A percentile compares a stretch with the other conserved stretches of the same genome.
These are phyloP conservation scores for Gaeumannomyces sp. DNA, from an alignment of 2,329 filamentous ascomycete species.

Conservation along the genomic window DNA sequence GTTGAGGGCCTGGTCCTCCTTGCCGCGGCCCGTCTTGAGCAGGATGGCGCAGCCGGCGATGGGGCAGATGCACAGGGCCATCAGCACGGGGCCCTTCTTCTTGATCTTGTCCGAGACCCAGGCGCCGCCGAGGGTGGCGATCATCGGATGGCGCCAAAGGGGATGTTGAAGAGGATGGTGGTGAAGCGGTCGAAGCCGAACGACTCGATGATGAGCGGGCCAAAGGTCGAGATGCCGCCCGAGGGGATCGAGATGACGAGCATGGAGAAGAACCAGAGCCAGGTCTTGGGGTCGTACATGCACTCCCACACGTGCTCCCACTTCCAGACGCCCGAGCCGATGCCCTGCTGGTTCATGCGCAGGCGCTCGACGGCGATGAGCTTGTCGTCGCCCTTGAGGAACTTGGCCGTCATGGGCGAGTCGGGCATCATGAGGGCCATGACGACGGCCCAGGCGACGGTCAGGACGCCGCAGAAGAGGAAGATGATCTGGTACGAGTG, in stretches of 20 bases:
- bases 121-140: constrained; percentile 49
- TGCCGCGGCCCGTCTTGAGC: constrained; percentile 33
- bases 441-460: constrained; percentile 37
- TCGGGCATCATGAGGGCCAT: constrained; percentile 44
- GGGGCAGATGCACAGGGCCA: constrained; percentile 20
- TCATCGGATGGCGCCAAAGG: constrained; percentile 47
- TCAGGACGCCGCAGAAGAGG: constrained; percentile 45
- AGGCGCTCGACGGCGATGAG: constrained; percentile 48
- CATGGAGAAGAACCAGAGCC: constrained; percentile 50
- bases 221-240: constrained; percentile 48
- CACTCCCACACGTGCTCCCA: constrained; percentile 47
- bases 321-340: constrained; percentile 45
- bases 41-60: constrained; percentile 23
- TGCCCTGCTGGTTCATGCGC: constrained; percentile 48
- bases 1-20: constrained; percentile 51
- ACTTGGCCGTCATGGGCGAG: constrained; percentile 43
- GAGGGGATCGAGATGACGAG: constrained; percentile 50
- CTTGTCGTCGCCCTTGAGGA: constrained; percentile 44
- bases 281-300: constrained; percentile 51
- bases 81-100: constrained; percentile 45
- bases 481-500: constrained; percentile 43
- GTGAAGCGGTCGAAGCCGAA: constrained; percentile 45
- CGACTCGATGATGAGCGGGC: constrained; percentile 43
- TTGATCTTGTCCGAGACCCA: constrained; percentile 48
- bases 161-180: constrained; percentile 49